Conservation (phyloP, 2,329 filamentous ascomycete species). For the Ophiognomonia clavigignenti-juglandacearum region DNA sequence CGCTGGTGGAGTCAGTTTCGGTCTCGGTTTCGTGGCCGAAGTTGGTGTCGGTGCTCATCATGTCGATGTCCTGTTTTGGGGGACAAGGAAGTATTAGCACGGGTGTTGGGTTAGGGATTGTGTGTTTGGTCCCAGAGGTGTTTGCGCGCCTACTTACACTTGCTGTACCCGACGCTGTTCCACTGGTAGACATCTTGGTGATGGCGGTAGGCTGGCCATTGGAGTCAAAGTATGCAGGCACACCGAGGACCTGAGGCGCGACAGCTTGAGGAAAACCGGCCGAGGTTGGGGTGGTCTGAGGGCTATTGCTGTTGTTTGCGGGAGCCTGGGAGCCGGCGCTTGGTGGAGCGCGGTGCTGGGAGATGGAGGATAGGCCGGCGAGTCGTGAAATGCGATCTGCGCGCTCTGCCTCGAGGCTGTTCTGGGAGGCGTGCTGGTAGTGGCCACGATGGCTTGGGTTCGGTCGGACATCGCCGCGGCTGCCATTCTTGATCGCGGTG, state of each 20-base stretch:
- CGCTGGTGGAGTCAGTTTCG: conserved; percentile 43
- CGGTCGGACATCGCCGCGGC: conserved; percentile 72
- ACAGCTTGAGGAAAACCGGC: conserved; percentile 35
- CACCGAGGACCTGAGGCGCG: conserved; percentile 25
- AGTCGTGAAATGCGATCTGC: conserved; percentile 93
- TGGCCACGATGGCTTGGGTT: conserved; percentile 50
- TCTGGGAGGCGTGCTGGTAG: conserved; percentile 57
- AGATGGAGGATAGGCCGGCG: conserved; percentile 83
- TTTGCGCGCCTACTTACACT: conserved; percentile 47
- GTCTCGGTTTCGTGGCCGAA: conserved; percentile 41
- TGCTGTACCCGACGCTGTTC: conserved; percentile 82
- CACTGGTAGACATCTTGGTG: conserved; percentile 84
- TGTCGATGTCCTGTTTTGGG: conserved; percentile 50
- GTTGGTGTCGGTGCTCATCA: conserved; percentile 64
- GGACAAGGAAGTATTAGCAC: not conserved
- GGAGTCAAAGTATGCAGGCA: conserved; percentile 72
- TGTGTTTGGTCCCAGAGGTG: conserved; percentile 28
- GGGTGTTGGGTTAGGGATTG: not conserved
- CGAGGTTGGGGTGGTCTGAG: conserved; percentile 48
- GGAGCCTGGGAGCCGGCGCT: conserved; percentile 27
- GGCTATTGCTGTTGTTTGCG: conserved; percentile 28
- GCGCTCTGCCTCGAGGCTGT: conserved; percentile 83
- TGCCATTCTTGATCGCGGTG: conserved; percentile 93
- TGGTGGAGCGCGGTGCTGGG: conserved; percentile 60
- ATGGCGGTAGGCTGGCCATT: conserved; percentile 62